Evolutionary conservation across 805 yeast species (phyloP).

Genomic region (Candida silvicultrix): DNA sequence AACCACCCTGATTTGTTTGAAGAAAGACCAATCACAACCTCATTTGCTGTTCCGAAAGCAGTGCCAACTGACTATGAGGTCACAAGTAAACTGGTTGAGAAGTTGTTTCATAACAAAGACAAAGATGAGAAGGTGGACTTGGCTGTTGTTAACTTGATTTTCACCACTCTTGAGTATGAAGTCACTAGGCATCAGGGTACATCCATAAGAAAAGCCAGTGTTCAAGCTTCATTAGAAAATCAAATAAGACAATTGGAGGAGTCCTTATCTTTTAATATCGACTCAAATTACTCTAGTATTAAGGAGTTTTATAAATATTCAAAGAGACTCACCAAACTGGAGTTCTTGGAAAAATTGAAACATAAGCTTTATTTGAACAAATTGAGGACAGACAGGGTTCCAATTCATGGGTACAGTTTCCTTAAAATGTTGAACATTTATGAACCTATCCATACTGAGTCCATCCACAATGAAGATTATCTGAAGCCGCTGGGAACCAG

Average conservation of each 20-base stretch:
- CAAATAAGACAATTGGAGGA: slow-evolving; percentile 36
- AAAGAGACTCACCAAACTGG: slow-evolving; percentile 45
- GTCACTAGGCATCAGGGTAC: slow-evolving; percentile 41
- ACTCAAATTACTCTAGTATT: slow-evolving; percentile 30
- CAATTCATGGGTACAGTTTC: slow-evolving; percentile 61
- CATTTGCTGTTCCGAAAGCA: slow-evolving; percentile 68
- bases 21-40: slow-evolving; percentile 89
- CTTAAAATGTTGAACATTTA: slow-evolving; percentile 33
- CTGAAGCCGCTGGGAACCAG: slow-evolving; percentile 37
- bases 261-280: slow-evolving; percentile 23
- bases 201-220: slow-evolving; percentile 37
- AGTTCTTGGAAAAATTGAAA: slow-evolving; percentile 43
- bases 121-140: slow-evolving; percentile 35
- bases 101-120: slow-evolving; percentile 22
- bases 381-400: slow-evolving; percentile 57
- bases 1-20: slow-evolving; percentile 96
- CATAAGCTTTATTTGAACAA: slow-evolving; percentile 59
- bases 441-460: slow-evolving; percentile 22
- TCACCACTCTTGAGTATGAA: slow-evolving; percentile 36
- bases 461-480: slow-evolving; percentile 21
- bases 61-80: slow-evolving; percentile 45
- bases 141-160: slow-evolving; percentile 53
- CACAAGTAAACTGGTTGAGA: slow-evolving; percentile 34
- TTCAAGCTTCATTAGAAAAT: slow-evolving; percentile 37
- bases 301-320: slow-evolving; percentile 54